Evolutionary conservation across 2,329 filamentous ascomycete species (phyloP).

Genomic region (Diplocarpon mali): DNA sequence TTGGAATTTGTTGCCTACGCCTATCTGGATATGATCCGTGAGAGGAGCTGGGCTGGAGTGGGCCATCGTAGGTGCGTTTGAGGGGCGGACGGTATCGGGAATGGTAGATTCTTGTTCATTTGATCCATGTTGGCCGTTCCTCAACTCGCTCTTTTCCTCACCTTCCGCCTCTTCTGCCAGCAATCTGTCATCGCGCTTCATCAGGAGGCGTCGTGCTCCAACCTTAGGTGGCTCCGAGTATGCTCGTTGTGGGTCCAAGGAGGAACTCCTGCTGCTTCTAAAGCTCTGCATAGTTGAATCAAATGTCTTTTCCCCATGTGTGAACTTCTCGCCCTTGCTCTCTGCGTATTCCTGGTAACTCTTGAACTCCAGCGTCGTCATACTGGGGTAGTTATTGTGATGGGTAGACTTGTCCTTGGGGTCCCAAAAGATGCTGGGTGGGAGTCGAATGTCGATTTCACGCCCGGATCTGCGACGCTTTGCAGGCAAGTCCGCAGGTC

Average conservation of each 20-base stretch:
- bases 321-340: slow-evolving; percentile 41
- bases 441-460: slow-evolving; percentile 45
- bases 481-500: slow-evolving; percentile 28
- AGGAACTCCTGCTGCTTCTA: slow-evolving; percentile 21
- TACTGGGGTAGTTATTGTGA: slow-evolving; percentile 52
- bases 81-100: slow-evolving; percentile 8
- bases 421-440: slow-evolving; percentile 48
- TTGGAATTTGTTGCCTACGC: slow-evolving; percentile 20
- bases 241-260: slow-evolving; percentile 18
- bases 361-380: slow-evolving; percentile 48
- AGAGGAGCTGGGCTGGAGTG: background rate
- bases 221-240: slow-evolving; percentile 21
- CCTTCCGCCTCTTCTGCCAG: slow-evolving; percentile 10
- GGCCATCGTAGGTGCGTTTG: slow-evolving; percentile 3
- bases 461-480: slow-evolving; percentile 42
- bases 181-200: slow-evolving; percentile 24
- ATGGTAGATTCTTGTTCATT: background rate
- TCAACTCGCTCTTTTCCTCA: background rate
- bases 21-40: slow-evolving; percentile 5
- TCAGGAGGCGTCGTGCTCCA: slow-evolving; percentile 16
- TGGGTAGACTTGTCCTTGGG: slow-evolving; percentile 41
- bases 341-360: slow-evolving; percentile 43
- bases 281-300: slow-evolving; percentile 24
- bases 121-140: background rate
- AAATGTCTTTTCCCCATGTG: slow-evolving; percentile 38